A percentile compares a stretch with the other conserved stretches of the same genome.
These are phyloP conservation scores for Collybia sordida DNA, from an alignment of 768 basidiomycete genomes.

Conservation along the genomic window DNA sequence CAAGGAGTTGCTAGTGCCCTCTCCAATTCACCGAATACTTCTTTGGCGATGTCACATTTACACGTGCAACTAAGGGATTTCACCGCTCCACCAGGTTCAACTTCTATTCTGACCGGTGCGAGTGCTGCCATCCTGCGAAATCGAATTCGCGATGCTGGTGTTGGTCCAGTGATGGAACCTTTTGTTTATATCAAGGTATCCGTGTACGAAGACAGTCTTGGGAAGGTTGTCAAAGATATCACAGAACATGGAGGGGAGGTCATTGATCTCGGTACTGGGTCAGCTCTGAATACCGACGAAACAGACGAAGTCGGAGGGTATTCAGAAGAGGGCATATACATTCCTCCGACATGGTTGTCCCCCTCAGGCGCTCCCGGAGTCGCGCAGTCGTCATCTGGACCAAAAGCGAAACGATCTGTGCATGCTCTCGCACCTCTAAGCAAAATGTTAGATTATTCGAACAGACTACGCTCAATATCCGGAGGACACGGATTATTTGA, in stretches of 20 bases:
- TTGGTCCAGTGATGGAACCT: constrained; percentile 79
- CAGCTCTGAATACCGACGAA: constrained; percentile 27
- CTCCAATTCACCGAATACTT: constrained; percentile 78
- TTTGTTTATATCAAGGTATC: constrained; percentile 69
- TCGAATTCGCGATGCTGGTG: constrained; percentile 57
- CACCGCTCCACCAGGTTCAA: constrained; percentile 35
- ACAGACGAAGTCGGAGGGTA: constrained; percentile 45
- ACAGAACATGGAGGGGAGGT: constrained; percentile 83
- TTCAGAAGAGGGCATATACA: constrained; percentile 63
- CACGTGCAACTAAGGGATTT: constrained; percentile 53
- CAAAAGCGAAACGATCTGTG: constrained; percentile 60
- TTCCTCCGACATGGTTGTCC: constrained; percentile 75
- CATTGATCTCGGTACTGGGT: constrained; percentile 58
- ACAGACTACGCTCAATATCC: constrained; percentile 72
- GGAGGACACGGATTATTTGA: constrained; percentile 84
- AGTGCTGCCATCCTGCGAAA: constrained; percentile 63
- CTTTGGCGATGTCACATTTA: constrained; percentile 65
- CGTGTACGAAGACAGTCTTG: constrained; percentile 65
- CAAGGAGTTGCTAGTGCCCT: constrained; percentile 71
- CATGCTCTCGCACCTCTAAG: constrained; percentile 76
- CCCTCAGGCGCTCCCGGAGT: constrained; percentile 51
- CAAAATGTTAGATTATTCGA: constrained; percentile 79
- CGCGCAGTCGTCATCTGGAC: constrained; percentile 15
- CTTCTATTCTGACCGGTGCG: constrained; percentile 58
- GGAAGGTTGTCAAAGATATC: constrained; percentile 81